Percentiles rank a stretch among this genome's conserved stretches.
These are phyloP conservation scores for Boletus nobilissimus DNA, from an alignment of 1,284 basidiomycete genomes.

Conservation along the genomic window DNA sequence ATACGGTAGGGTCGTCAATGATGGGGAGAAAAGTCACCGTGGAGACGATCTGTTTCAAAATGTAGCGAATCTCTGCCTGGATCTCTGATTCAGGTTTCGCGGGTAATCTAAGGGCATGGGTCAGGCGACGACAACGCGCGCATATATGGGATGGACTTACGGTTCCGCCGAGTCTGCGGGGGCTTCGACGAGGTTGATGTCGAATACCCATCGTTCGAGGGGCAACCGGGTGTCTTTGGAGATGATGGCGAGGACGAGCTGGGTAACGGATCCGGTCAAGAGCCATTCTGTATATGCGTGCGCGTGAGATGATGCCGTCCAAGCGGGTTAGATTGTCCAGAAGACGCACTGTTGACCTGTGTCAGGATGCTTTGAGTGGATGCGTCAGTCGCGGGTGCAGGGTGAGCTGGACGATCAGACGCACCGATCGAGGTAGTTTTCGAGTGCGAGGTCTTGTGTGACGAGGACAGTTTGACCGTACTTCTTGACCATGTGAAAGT, in stretches of 20 bases:
- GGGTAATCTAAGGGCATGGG: slow-evolving; percentile 50
- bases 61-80: slow-evolving; percentile 96
- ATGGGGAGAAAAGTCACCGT: slow-evolving; percentile 96
- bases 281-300: slow-evolving; percentile 82
- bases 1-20: slow-evolving; percentile 93
- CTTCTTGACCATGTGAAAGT: slow-evolving; percentile 99
- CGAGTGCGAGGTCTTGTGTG: slow-evolving; percentile 91
- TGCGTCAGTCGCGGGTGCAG: neutral
- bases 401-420: neutral
- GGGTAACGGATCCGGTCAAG: slow-evolving; percentile 87
- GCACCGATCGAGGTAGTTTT: slow-evolving; percentile 89
- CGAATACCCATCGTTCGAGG: slow-evolving; percentile 98
- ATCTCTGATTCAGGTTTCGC: slow-evolving; percentile 90
- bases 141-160: slow-evolving; percentile 50
- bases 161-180: slow-evolving; percentile 58
- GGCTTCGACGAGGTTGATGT: slow-evolving; percentile 84
- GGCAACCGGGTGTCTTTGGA: slow-evolving; percentile 92
- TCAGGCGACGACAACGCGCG: slow-evolving; percentile 1
- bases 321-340: neutral
- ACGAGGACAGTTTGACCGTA: slow-evolving; percentile 97
- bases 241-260: slow-evolving; percentile 95
- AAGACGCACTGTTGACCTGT: slow-evolving; percentile 85
- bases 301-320: neutral
- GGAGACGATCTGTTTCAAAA: slow-evolving; percentile 98
- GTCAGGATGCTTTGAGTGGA: slow-evolving; percentile 77